These are phyloP conservation scores for Pichia scutulata DNA, from an alignment of 805 yeast genomes.

Conservation along the genomic window DNA sequence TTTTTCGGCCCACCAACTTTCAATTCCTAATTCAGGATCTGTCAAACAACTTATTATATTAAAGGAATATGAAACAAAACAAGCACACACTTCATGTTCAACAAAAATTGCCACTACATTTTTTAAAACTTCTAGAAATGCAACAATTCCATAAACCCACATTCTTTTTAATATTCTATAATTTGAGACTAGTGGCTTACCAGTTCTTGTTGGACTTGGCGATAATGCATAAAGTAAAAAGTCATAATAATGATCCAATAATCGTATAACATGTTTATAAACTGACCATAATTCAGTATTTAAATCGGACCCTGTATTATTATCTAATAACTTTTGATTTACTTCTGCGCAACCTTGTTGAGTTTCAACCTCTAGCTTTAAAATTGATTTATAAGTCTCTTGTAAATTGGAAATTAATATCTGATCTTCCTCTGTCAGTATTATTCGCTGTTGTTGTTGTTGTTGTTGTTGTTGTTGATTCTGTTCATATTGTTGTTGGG, in stretches of 20 bases:
- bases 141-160: conserved; percentile 84
- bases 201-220: conserved; percentile 61
- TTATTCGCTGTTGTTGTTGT: conserved; percentile 15
- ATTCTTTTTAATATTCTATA: conserved; percentile 72
- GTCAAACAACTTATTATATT: conserved; percentile 48
- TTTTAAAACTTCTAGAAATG: conserved; percentile 68
- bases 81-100: conserved; percentile 71
- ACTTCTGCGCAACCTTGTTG: conserved; percentile 62
- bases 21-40: conserved; percentile 49
- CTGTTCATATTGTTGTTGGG: conserved; percentile 7
- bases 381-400: conserved; percentile 65
- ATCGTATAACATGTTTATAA: conserved; percentile 56
- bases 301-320: conserved; percentile 43
- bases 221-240: conserved; percentile 63
- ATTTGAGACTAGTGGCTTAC: conserved; percentile 67
- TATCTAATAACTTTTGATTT: conserved; percentile 40
- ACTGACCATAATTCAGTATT: conserved; percentile 62
- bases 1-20: conserved; percentile 78
- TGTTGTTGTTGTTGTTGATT: conserved; percentile 3
- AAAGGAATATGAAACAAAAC: conserved; percentile 67
- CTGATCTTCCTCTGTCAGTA: conserved; percentile 49
- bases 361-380: conserved; percentile 57
- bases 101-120: conserved; percentile 61
- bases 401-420: conserved; percentile 62
- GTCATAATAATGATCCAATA: conserved; percentile 65